Evolutionary conservation across 2,329 filamentous ascomycete species (phyloP).

Genomic region (Paecilomyces dactylethromorphus): DNA sequence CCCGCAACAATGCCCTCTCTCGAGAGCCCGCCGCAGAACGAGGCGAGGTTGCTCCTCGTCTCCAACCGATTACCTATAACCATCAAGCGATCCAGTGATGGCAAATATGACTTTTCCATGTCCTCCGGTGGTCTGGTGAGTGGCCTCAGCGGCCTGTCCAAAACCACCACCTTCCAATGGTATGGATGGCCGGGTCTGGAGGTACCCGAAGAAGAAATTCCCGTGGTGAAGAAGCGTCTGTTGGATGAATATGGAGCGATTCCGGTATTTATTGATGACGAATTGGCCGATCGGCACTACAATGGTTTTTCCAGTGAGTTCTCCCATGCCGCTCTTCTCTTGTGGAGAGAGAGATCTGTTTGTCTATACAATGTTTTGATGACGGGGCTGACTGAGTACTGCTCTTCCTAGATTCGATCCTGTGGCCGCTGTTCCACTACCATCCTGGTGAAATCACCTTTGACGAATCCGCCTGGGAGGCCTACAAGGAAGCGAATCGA

Average conservation of each 20-base stretch:
- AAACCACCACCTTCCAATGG: slow-evolving; percentile 94
- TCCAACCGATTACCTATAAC: slow-evolving; percentile 95
- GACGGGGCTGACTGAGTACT: not conserved
- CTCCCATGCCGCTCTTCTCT: not conserved
- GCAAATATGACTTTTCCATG: slow-evolving; percentile 89
- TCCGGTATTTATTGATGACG: slow-evolving; percentile 88
- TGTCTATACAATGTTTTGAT: not conserved
- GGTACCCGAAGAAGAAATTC: slow-evolving; percentile 76
- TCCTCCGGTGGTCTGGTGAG: slow-evolving; percentile 94
- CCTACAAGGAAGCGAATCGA: slow-evolving; percentile 83
- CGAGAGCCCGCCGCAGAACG: slow-evolving; percentile 24
- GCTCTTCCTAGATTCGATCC: slow-evolving; percentile 65
- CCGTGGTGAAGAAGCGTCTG: slow-evolving; percentile 66
- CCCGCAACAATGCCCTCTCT: slow-evolving; percentile 26
- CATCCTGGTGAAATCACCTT: slow-evolving; percentile 95
- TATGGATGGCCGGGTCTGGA: slow-evolving; percentile 97
- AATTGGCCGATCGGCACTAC: slow-evolving; percentile 91
- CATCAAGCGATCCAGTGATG: slow-evolving; percentile 88
- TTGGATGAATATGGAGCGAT: slow-evolving; percentile 84
- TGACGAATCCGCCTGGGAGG: slow-evolving; percentile 84
- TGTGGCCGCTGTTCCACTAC: slow-evolving; percentile 96
- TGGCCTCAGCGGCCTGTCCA: slow-evolving; percentile 82
- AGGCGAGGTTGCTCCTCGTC: slow-evolving; percentile 65
- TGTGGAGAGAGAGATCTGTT: not conserved
- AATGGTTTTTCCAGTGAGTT: slow-evolving; percentile 90